Percentiles rank a stretch among this genome's conserved stretches.
Evolutionary conservation across 2,329 filamentous ascomycete species (phyloP).

Genomic region (Blastomyces emzantsi): DNA sequence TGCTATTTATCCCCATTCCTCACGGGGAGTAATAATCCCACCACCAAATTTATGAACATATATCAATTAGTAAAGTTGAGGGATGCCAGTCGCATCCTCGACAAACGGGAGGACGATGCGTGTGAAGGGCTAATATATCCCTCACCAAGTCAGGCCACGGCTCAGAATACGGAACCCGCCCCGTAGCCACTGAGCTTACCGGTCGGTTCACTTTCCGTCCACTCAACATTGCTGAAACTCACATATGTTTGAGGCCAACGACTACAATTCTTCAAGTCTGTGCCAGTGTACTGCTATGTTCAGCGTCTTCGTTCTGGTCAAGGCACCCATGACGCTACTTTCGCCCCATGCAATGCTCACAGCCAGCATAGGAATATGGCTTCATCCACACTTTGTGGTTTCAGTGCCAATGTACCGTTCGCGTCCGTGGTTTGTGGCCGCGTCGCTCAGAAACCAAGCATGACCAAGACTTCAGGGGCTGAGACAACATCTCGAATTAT

Average conservation of each 20-base stretch:
- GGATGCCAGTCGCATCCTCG: too few relatives aligned
- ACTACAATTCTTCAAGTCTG: constrained; percentile 42
- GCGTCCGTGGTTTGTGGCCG: constrained; percentile 34
- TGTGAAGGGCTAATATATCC: neutral
- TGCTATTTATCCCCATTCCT: too few relatives aligned
- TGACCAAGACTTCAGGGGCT: constrained; percentile 34
- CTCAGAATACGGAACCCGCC: neutral
- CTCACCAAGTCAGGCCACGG: too few relatives aligned
- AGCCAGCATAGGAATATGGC: constrained; percentile 52
- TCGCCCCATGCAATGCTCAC: constrained; percentile 51
- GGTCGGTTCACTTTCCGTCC: constrained; percentile 6
- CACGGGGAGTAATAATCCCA: too few relatives aligned
- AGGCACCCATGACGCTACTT: constrained; percentile 48
- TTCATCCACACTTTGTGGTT: constrained; percentile 41
- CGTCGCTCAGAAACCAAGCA: constrained; percentile 49
- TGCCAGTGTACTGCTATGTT: constrained; percentile 49
- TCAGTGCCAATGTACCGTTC: constrained; percentile 45
- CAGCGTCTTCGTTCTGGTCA: constrained; percentile 38
- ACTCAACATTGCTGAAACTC: constrained; percentile 5
- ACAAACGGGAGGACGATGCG: too few relatives aligned
- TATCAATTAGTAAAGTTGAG: too few relatives aligned
- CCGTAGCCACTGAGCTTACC: neutral
- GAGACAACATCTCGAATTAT: constrained; percentile 45
- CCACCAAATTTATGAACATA: too few relatives aligned
- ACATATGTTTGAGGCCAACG: constrained; percentile 20